These are phyloP conservation scores for Colletotrichum navitas DNA, from an alignment of 2,329 filamentous ascomycete genomes.

Conservation along the genomic window DNA sequence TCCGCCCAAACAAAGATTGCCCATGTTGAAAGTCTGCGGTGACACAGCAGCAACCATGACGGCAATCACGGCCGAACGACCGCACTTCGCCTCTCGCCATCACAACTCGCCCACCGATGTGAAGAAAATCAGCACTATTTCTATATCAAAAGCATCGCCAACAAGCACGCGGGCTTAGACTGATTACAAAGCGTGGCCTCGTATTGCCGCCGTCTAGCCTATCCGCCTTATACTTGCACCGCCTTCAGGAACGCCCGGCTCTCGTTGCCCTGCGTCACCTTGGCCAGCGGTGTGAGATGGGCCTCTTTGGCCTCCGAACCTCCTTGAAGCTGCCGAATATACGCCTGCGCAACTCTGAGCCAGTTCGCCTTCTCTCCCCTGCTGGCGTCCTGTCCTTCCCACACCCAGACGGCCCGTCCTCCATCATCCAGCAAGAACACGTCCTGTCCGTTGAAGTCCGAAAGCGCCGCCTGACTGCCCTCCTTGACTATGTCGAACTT, in stretches of 20 bases:
- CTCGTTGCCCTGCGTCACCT: constrained; percentile 69
- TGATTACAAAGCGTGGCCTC: background rate
- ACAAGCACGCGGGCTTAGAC: background rate
- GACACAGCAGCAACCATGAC: background rate
- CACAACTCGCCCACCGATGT: background rate
- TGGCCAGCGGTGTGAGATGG: constrained; percentile 65
- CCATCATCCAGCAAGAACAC: constrained; percentile 73
- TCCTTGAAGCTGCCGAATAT: constrained; percentile 59
- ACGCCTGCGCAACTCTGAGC: constrained; percentile 70
- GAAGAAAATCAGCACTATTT: background rate
- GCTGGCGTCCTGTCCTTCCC: constrained; percentile 72
- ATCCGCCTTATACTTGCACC: constrained; percentile 50
- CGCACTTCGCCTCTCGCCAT: background rate
- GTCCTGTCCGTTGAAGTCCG: constrained; percentile 69
- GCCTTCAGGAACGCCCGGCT: constrained; percentile 64
- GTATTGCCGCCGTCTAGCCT: background rate
- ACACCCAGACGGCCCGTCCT: constrained; percentile 72
- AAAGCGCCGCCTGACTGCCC: constrained; percentile 56
- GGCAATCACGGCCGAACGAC: background rate
- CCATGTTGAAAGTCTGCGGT: background rate
- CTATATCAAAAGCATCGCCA: background rate
- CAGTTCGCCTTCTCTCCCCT: constrained; percentile 69
- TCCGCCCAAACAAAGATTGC: background rate
- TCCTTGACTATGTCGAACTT: constrained; percentile 71
- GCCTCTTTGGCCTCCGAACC: constrained; percentile 50